Percentiles rank a stretch among this genome's conserved stretches.
These are phyloP conservation scores for Colletotrichum camelliae DNA, from an alignment of 2,329 filamentous ascomycete species.

Conservation along the genomic window DNA sequence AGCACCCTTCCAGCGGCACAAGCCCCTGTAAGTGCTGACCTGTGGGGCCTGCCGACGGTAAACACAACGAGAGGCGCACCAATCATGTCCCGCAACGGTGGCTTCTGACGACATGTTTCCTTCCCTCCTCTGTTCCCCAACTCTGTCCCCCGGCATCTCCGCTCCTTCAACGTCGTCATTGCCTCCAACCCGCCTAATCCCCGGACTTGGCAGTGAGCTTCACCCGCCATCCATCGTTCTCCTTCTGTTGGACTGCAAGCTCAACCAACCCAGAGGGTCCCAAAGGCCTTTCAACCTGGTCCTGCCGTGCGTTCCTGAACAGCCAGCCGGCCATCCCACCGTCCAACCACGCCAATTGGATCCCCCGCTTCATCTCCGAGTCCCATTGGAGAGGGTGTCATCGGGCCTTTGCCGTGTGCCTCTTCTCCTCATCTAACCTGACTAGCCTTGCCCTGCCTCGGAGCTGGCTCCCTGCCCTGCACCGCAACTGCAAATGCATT, in stretches of 20 bases:
- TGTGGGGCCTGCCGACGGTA: not conserved
- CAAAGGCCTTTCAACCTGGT: not conserved
- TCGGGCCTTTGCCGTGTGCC: not conserved
- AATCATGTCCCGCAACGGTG: not conserved
- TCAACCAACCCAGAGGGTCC: not conserved
- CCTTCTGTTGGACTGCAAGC: not conserved
- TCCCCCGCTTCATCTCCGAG: not conserved
- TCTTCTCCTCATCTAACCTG: not conserved
- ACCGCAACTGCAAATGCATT: not conserved
- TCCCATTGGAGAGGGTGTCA: slow-evolving; percentile 16
- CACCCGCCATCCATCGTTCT: not conserved
- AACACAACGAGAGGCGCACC: slow-evolving; percentile 8
- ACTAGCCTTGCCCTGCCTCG: not conserved
- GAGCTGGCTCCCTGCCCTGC: slow-evolving; percentile 9
- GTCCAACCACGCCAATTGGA: not conserved
- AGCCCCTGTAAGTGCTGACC: not conserved
- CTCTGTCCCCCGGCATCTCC: not conserved
- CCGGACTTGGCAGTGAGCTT: not conserved
- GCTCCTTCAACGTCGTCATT: slow-evolving; percentile 14
- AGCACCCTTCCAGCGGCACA: not conserved
- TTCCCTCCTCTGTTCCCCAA: not conserved
- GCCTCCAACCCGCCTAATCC: slow-evolving; percentile 1
- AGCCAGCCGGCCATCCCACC: not conserved
- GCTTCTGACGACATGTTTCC: slow-evolving; percentile 8
- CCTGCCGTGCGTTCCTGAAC: slow-evolving; percentile 4